These are phyloP conservation scores for Kodamaea kakaduensis DNA, from an alignment of 805 yeast genomes.

Conservation along the genomic window DNA sequence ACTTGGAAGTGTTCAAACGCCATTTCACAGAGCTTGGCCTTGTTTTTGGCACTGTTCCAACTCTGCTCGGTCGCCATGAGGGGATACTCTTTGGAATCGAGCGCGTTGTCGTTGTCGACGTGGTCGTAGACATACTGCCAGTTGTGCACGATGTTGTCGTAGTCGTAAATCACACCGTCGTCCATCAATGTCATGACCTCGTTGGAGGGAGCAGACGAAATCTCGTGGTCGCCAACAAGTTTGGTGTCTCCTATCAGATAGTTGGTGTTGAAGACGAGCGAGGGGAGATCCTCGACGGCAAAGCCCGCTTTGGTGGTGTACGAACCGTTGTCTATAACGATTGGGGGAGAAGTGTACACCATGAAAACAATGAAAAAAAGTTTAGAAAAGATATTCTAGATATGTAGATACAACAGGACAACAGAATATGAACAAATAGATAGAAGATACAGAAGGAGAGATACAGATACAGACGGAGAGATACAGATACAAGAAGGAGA, in stretches of 20 bases:
- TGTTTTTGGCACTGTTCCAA: conserved; percentile 64
- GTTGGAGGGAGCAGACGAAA: conserved; percentile 41
- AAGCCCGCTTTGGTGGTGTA: conserved; percentile 65
- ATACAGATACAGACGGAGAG: too few species aligned
- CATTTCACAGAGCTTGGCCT: conserved; percentile 56
- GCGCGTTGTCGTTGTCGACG: conserved; percentile 38
- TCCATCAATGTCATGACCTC: conserved; percentile 59
- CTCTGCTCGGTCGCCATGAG: conserved; percentile 60
- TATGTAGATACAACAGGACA: too few species aligned
- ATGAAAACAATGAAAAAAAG: conserved; percentile 12
- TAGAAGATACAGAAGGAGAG: too few species aligned
- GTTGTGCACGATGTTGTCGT: conserved; percentile 62
- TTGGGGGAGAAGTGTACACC: conserved; percentile 47
- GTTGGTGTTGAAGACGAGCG: conserved; percentile 52
- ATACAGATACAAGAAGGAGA: too few species aligned
- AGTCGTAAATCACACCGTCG: conserved; percentile 65
- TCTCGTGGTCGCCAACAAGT: conserved; percentile 44
- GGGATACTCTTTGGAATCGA: conserved; percentile 60
- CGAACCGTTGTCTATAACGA: conserved; percentile 69
- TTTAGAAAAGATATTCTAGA: background rate
- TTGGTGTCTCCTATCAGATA: conserved; percentile 40
- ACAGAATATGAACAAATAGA: too few species aligned
- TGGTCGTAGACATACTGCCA: conserved; percentile 63
- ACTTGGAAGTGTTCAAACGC: conserved; percentile 73
- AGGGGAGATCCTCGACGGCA: conserved; percentile 61